Conservation (phyloP, 495 filamentous ascomycete genomes). For the Podospora didyma region DNA sequence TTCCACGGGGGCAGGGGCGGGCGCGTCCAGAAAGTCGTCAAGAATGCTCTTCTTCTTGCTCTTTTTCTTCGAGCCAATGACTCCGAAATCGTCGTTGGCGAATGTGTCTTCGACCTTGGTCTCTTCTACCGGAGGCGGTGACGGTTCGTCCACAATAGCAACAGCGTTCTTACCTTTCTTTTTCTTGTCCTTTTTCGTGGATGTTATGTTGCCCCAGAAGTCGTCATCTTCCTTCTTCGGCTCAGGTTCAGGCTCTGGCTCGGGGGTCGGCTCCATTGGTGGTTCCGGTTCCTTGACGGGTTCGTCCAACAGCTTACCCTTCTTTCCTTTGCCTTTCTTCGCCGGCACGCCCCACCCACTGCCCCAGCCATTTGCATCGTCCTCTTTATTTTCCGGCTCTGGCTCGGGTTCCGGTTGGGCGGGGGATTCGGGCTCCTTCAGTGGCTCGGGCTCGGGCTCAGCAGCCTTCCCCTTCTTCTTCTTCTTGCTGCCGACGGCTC, state of each 20-base stretch:
- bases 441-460: constrained; percentile 2
- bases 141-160: constrained; percentile 4
- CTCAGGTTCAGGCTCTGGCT: constrained; percentile 8
- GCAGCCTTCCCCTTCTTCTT: constrained; percentile 1
- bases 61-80: constrained; percentile 10
- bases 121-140: constrained; percentile 23
- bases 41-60: constrained; percentile 23
- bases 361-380: neutral
- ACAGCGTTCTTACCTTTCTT: constrained; percentile 24
- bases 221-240: constrained; percentile 15
- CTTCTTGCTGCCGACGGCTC: neutral
- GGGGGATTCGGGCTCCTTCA: constrained; percentile 10
- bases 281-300: constrained; percentile 10
- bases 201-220: constrained; percentile 10
- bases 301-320: constrained; percentile 3
- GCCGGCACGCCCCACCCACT: neutral
- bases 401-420: constrained; percentile 22
- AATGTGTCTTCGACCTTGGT: constrained; percentile 19
- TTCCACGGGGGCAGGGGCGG: neutral
- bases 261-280: no score
- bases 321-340: constrained; percentile 13
- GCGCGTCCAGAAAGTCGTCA: neutral
- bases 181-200: constrained; percentile 28
- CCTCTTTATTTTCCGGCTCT: constrained; percentile 26
- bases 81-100: neutral